A percentile compares a stretch with the other conserved stretches of the same genome.
Evolutionary conservation across 2,329 filamentous ascomycete species (phyloP).

Genomic region (Alternaria hordeiaustralica): DNA sequence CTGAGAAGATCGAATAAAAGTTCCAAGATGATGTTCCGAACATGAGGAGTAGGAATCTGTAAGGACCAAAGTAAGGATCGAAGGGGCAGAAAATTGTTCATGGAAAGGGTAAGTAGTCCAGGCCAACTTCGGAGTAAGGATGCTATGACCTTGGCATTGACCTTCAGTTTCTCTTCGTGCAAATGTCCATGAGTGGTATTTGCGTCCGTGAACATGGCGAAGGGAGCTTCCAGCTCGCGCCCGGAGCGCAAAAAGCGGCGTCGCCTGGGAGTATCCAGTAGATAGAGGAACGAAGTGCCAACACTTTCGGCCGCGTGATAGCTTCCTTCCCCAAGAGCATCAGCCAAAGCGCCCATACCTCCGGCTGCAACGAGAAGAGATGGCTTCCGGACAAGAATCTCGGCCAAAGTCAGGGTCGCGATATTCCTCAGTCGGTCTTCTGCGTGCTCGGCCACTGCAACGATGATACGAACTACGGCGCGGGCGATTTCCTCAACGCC

Average conservation of each 20-base stretch:
- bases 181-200: conserved; percentile 57
- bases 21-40: conserved; percentile 82
- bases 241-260: conserved; percentile 85
- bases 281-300: conserved; percentile 83
- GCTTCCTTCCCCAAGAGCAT: conserved; percentile 85
- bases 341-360: conserved; percentile 85
- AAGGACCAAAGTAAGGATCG: conserved; percentile 76
- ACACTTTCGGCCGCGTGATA: conserved; percentile 94
- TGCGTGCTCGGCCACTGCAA: conserved; percentile 84
- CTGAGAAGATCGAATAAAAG: conserved; percentile 82
- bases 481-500: conserved; percentile 87
- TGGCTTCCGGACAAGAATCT: conserved; percentile 88
- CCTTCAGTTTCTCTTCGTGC: conserved; percentile 73
- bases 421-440: conserved; percentile 89
- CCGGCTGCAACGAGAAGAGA: conserved; percentile 80
- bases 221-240: conserved; percentile 83
- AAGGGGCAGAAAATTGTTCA: conserved; percentile 86
- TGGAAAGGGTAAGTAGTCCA: conserved; percentile 83
- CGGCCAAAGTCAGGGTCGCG: conserved; percentile 88
- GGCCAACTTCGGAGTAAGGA: conserved; percentile 92
- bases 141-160: conserved; percentile 92
- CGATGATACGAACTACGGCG: conserved; percentile 85
- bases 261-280: conserved; percentile 82
- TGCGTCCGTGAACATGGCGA: conserved; percentile 92
- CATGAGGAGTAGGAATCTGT: conserved; percentile 62